phyloP scores from a whole-genome alignment of 345 rosid genomes.

The Conringia planisiliqua region DNA sequence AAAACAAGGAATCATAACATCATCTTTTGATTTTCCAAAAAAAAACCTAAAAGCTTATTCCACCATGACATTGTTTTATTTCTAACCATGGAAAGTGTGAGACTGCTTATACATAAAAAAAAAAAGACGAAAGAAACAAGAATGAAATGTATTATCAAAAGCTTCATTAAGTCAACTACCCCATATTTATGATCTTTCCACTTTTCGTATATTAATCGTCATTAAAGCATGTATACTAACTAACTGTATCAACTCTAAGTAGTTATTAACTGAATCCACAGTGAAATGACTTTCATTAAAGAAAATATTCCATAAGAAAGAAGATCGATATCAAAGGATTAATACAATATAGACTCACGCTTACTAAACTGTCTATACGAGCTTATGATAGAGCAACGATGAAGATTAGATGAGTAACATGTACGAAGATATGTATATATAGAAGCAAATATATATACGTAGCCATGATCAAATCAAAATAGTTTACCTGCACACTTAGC shows the following conservation, averaged over 20 bases:
- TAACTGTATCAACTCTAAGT: neutral
- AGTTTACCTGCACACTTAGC: constrained; percentile 56
- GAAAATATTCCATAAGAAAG: neutral
- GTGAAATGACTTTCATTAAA: neutral
- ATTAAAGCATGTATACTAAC: neutral
- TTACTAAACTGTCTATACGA: neutral
- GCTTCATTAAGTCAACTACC: constrained; percentile 6
- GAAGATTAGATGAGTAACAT: neutral
- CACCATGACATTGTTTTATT: neutral
- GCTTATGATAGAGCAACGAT: neutral
- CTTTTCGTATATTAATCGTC: neutral
- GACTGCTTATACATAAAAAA: neutral
- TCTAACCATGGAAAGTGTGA: neutral
- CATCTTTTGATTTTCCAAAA: neutral
- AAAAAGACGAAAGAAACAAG: neutral
- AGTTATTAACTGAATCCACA: neutral
- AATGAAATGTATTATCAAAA: neutral
- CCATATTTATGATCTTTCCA: constrained; percentile 7
- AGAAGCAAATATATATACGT: neutral
- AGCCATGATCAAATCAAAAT: neutral
- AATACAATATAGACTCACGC: neutral
- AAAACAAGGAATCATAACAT: constrained; percentile 23
- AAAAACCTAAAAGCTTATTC: constrained; percentile 4
- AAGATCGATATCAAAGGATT: neutral
- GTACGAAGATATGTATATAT: neutral